These are phyloP conservation scores for Podospora anserina DNA, from an alignment of 495 filamentous ascomycete genomes.

Conservation along the genomic window DNA sequence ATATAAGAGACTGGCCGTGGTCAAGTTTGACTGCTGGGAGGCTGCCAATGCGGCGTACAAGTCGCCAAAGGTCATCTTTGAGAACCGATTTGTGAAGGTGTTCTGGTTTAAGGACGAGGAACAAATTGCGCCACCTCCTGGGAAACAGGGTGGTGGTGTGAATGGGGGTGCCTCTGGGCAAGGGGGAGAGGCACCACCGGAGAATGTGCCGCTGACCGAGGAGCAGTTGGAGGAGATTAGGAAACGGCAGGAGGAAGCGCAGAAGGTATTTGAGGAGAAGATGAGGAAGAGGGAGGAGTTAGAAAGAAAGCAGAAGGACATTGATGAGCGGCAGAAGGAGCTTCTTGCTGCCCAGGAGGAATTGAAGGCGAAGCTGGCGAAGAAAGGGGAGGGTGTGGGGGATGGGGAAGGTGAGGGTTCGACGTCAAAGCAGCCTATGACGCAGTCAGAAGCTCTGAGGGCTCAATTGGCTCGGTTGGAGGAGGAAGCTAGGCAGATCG, in stretches of 20 bases:
- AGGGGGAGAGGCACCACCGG: slow-evolving; percentile 24
- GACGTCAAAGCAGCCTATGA: slow-evolving; percentile 29
- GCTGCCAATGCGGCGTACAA: slow-evolving; percentile 79
- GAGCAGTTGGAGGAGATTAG: slow-evolving; percentile 78
- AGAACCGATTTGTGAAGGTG: slow-evolving; percentile 96
- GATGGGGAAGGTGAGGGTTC: slow-evolving; percentile 22
- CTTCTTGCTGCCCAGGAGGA: slow-evolving; percentile 71
- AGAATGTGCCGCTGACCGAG: slow-evolving; percentile 35
- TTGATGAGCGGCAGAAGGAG: slow-evolving; percentile 75
- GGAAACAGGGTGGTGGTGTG: slow-evolving; percentile 21
- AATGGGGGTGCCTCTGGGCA: slow-evolving; percentile 20
- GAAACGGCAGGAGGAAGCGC: slow-evolving; percentile 72
- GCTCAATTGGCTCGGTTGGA: slow-evolving; percentile 80
- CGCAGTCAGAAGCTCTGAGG: slow-evolving; percentile 56
- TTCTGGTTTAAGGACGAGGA: slow-evolving; percentile 80
- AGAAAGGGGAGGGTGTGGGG: slow-evolving; percentile 21
- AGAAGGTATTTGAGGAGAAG: slow-evolving; percentile 76
- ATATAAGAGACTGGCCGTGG: slow-evolving; percentile 72
- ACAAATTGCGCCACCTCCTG: slow-evolving; percentile 20
- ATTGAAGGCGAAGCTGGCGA: slow-evolving; percentile 54
- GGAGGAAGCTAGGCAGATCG: slow-evolving; percentile 77
- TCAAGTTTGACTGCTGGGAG: slow-evolving; percentile 72
- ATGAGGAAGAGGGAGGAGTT: slow-evolving; percentile 68
- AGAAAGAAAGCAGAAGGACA: slow-evolving; percentile 64
- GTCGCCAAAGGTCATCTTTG: slow-evolving; percentile 92